Conservation (phyloP, 176 grass and related monocot species). For the Areca catechu region DNA sequence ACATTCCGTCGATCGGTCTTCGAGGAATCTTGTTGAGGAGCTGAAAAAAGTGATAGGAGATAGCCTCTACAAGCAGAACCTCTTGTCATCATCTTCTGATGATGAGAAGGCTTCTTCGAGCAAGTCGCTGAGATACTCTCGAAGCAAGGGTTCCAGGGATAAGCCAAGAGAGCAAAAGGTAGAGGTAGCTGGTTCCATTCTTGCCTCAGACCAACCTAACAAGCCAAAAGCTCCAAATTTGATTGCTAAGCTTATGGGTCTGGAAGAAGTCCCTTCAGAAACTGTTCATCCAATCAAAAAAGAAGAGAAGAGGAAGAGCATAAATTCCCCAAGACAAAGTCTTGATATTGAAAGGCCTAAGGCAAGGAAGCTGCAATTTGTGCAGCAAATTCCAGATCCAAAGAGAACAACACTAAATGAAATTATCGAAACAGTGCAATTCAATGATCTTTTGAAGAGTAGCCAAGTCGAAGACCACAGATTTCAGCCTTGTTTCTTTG, state of each 20-base stretch:
- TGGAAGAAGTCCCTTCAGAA: constrained; percentile 32
- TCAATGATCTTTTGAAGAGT: constrained; percentile 34
- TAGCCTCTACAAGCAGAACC: constrained; percentile 46
- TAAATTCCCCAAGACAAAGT: constrained; percentile 35
- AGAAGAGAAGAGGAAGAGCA: constrained; percentile 30
- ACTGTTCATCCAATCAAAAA: constrained; percentile 19
- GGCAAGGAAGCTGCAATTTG: constrained; percentile 16
- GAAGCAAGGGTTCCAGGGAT: constrained; percentile 17
- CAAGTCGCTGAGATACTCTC: constrained; percentile 25
- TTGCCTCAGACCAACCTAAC: constrained; percentile 23
- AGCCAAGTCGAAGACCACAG: constrained; percentile 17
- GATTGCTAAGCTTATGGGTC: constrained; percentile 90
- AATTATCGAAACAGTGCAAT: constrained; percentile 36
- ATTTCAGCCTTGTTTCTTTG: constrained; percentile 3
- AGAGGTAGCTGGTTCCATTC: background rate
- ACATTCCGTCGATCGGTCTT: constrained; percentile 2
- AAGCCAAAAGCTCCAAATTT: constrained; percentile 45
- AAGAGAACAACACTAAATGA: constrained; percentile 26
- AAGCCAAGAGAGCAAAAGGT: constrained; percentile 28
- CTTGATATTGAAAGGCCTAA: constrained; percentile 82
- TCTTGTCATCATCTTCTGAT: constrained; percentile 21
- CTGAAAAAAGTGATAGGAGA: constrained; percentile 59
- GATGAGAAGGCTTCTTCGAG: constrained; percentile 41
- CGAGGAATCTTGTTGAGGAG: constrained; percentile 29
- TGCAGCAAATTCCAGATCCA: constrained; percentile 17